A percentile compares a stretch with the other conserved stretches of the same genome.
These are phyloP conservation scores for Xylaria sp. DNA, from an alignment of 2,329 filamentous ascomycete species.

Conservation along the genomic window DNA sequence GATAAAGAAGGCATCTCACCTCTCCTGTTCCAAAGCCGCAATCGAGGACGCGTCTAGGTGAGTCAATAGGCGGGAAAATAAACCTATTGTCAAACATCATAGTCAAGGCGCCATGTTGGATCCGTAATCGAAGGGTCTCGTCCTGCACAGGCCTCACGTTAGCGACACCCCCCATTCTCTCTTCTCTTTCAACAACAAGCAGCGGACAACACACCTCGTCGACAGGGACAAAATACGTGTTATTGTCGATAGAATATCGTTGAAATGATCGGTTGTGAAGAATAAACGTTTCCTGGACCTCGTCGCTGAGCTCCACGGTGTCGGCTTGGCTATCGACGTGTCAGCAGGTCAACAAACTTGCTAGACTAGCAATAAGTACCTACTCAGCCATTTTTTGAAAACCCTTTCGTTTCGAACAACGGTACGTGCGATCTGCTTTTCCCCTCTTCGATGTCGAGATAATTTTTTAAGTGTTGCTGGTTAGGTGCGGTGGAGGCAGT, in stretches of 20 bases:
- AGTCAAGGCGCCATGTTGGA: conserved; percentile 71
- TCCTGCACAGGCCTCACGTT: conserved; percentile 59
- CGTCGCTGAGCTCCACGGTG: conserved; percentile 61
- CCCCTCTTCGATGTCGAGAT: conserved; percentile 26
- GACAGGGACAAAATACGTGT: conserved; percentile 74
- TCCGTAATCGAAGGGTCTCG: conserved; percentile 72
- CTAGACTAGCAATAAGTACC: conserved; percentile 42
- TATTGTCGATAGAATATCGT: conserved; percentile 71
- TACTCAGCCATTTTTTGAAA: conserved; percentile 46
- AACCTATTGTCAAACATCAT: conserved; percentile 73
- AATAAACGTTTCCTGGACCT: conserved; percentile 67
- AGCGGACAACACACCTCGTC: conserved; percentile 68
- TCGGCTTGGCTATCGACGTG: conserved; percentile 54
- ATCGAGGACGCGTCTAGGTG: conserved; percentile 71
- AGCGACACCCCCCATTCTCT: conserved; percentile 12
- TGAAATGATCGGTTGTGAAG: conserved; percentile 75
- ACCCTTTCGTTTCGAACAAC: conserved; percentile 19
- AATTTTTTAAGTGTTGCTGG: conserved; percentile 26
- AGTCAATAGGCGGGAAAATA: conserved; percentile 74
- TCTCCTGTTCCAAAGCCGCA: conserved; percentile 78
- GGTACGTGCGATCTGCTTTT: conserved; percentile 14
- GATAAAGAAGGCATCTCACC: conserved; percentile 31
- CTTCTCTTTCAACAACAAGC: not conserved
- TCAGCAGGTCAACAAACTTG: conserved; percentile 40
- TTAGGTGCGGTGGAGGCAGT: conserved; percentile 34